phyloP scores from a whole-genome alignment of 202 grass and related monocot species.

The Sporobolus alterniflorus region DNA sequence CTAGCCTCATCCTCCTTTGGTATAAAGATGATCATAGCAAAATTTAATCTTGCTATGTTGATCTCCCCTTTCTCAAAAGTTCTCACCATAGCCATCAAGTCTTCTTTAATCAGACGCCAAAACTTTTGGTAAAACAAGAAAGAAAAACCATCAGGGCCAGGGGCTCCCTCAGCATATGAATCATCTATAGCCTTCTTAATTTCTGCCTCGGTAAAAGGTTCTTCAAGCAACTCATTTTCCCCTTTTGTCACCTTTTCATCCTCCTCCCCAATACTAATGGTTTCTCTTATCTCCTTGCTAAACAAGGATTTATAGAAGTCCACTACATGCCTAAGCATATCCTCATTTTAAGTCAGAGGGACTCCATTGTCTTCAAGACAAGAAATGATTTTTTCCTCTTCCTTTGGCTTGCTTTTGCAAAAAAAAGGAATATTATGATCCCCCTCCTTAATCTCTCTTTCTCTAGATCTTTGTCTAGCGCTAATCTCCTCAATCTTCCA shows the following conservation, averaged over 20 bases:
- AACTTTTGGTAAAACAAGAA: too few species aligned
- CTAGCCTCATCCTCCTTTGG: too few species aligned
- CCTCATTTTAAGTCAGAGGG: not conserved
- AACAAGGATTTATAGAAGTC: not conserved
- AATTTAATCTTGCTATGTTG: too few species aligned
- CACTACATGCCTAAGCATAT: not conserved
- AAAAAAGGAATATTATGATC: not conserved
- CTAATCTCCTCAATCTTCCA: not conserved
- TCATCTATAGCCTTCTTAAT: not conserved
- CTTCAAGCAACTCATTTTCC: not conserved
- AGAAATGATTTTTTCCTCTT: not conserved
- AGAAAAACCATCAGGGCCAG: too few species aligned
- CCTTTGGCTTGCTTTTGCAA: not conserved
- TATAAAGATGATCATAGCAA: too few species aligned
- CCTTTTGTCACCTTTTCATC: not conserved
- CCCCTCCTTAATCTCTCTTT: not conserved
- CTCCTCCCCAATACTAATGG: not conserved
- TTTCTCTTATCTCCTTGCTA: not conserved
- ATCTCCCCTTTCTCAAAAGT: too few species aligned
- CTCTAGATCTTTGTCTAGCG: not conserved
- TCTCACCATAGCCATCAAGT: too few species aligned
- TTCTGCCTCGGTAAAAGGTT: not conserved
- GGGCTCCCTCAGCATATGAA: too few species aligned
- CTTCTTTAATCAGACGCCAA: too few species aligned
- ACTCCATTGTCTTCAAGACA: not conserved